phyloP scores from a whole-genome alignment of 768 basidiomycete species.

The Kondoa subrosea region DNA sequence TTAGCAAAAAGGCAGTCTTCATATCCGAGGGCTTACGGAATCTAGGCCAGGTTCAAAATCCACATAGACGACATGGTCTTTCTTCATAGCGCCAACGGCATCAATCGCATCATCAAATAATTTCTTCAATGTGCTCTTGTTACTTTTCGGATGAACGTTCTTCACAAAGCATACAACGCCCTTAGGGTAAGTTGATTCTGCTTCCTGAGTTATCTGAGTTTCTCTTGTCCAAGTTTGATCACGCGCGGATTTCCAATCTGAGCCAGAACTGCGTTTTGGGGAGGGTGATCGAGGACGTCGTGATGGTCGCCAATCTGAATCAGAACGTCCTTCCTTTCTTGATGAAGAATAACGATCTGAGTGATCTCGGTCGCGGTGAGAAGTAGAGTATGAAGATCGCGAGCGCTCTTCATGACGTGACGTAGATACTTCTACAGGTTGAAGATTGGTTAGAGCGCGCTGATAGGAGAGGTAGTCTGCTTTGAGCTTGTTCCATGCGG shows the following conservation, averaged over 20 bases:
- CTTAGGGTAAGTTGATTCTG: conserved; percentile 10
- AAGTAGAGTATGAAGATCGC: background rate
- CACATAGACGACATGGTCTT: conserved; percentile 12
- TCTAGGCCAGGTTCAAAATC: conserved; percentile 10
- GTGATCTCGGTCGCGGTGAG: background rate
- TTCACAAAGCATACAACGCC: conserved; percentile 6
- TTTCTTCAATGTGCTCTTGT: background rate
- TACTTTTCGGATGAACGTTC: conserved; percentile 10
- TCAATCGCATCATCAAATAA: conserved; percentile 12
- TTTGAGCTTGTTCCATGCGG: conserved; percentile 20
- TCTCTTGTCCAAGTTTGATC: background rate
- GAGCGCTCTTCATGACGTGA: background rate
- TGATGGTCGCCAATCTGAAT: background rate
- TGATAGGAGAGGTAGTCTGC: conserved; percentile 23
- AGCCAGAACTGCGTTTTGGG: background rate
- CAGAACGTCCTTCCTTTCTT: conserved; percentile 2
- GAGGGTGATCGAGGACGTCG: background rate
- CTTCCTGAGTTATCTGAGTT: background rate
- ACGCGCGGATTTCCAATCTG: background rate
- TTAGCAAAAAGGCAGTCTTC: background rate
- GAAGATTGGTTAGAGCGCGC: conserved; percentile 14
- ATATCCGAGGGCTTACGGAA: conserved; percentile 5
- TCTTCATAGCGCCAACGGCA: conserved; percentile 4
- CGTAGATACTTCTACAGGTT: conserved; percentile 1
- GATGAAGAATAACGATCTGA: background rate